Evolutionary conservation across 305 asterid species (phyloP).

Genomic region (Lippia alba): DNA sequence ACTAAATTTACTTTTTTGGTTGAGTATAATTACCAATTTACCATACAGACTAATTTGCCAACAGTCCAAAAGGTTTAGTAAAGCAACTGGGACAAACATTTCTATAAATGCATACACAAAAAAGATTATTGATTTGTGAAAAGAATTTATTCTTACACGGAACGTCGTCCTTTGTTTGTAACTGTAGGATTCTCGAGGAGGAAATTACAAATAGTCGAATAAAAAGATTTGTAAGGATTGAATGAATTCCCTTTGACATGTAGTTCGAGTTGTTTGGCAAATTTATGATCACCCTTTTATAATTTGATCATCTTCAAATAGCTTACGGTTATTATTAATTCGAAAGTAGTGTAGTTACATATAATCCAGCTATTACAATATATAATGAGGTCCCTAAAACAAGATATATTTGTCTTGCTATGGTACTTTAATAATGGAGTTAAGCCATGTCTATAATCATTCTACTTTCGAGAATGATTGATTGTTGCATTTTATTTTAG

Average conservation of each 20-base stretch:
- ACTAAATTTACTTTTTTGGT: neutral
- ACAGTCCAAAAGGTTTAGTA: conserved; percentile 24
- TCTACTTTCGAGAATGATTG: neutral
- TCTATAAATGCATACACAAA: conserved; percentile 18
- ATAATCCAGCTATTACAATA: neutral
- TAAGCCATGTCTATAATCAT: conserved; percentile 8
- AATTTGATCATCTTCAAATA: too few species aligned
- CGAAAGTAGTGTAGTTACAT: conserved; percentile 12
- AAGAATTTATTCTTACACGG: conserved; percentile 45
- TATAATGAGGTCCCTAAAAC: conserved; percentile 1
- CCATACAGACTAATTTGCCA: conserved; percentile 3
- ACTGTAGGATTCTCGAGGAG: conserved; percentile 34
- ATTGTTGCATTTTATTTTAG: neutral
- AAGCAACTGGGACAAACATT: conserved; percentile 20
- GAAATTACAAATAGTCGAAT: conserved; percentile 18
- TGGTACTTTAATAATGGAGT: neutral
- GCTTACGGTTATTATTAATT: neutral
- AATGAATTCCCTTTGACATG: conserved; percentile 25
- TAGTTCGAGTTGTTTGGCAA: conserved; percentile 5
- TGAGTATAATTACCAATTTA: neutral
- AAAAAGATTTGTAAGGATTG: conserved; percentile 19
- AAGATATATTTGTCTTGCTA: neutral
- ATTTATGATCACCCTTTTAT: neutral
- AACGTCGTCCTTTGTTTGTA: conserved; percentile 39
- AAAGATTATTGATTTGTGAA: conserved; percentile 30